Evolutionary conservation across 805 yeast species (phyloP).

Genomic region (Dipodascus geniculatus): DNA sequence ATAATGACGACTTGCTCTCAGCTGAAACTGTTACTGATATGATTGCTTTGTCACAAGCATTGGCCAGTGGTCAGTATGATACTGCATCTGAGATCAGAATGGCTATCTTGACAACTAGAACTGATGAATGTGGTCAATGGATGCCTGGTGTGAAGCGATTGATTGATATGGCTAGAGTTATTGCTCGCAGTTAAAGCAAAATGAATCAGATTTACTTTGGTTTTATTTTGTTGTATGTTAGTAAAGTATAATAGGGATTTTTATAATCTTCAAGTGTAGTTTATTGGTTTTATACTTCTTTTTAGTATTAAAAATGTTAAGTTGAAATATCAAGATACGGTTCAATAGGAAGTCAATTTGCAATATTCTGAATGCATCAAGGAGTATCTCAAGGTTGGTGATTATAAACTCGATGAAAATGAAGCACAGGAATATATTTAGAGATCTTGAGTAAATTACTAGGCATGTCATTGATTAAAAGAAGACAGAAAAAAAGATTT

Average conservation of each 20-base stretch:
- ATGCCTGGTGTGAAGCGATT: conserved; percentile 82
- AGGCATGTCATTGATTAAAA: no score
- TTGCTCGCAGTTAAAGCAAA: conserved; percentile 4
- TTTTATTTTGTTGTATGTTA: background rate
- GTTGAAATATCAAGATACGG: no score
- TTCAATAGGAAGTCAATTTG: no score
- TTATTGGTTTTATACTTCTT: background rate
- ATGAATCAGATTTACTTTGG: background rate
- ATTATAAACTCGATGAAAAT: no score
- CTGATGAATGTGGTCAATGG: conserved; percentile 83
- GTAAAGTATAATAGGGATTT: background rate
- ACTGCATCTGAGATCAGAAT: conserved; percentile 41
- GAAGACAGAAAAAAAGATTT: no score
- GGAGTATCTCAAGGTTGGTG: no score
- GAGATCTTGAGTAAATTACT: no score
- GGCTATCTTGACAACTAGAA: conserved; percentile 50
- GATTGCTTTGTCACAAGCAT: conserved; percentile 35
- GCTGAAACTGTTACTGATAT: conserved; percentile 44
- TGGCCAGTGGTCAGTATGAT: conserved; percentile 43
- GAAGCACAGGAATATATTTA: no score
- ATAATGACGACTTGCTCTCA: conserved; percentile 55
- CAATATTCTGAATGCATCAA: no score
- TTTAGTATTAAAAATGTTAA: background rate
- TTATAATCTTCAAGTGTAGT: background rate
- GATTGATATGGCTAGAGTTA: conserved; percentile 46